A percentile compares a stretch with the other conserved stretches of the same genome.
These are phyloP conservation scores for Conringia planisiliqua DNA, from an alignment of 345 rosid species.

Conservation along the genomic window DNA sequence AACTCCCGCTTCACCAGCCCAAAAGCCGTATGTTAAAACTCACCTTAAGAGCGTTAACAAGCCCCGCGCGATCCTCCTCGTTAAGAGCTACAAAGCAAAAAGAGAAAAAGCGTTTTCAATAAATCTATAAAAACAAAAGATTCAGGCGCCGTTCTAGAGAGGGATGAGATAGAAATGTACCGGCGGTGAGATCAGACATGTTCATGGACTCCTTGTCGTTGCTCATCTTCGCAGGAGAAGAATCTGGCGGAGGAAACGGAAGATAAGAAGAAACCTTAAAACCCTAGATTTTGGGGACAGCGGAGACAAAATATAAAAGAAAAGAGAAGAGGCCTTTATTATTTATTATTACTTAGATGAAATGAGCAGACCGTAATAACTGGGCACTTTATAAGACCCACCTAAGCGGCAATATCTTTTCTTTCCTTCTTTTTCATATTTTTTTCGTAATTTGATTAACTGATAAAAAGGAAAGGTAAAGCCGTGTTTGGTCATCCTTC, in stretches of 20 bases:
- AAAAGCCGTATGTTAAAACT: not conserved
- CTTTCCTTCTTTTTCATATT: not conserved
- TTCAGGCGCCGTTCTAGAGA: not conserved
- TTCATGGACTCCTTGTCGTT: slow-evolving; percentile 55
- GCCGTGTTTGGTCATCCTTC: not conserved
- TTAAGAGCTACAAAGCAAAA: slow-evolving; percentile 50
- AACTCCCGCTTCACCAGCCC: not conserved
- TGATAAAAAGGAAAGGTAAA: not conserved
- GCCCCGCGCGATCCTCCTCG: slow-evolving; percentile 69
- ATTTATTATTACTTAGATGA: not conserved
- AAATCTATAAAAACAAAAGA: not conserved
- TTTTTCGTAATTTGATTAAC: not conserved
- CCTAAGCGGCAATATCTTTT: not conserved
- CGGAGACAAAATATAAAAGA: not conserved
- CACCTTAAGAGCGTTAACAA: slow-evolving; percentile 79
- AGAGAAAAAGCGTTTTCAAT: not conserved
- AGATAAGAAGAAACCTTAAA: slow-evolving; percentile 32
- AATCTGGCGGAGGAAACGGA: slow-evolving; percentile 9
- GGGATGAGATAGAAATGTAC: slow-evolving; percentile 27
- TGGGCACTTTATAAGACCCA: slow-evolving; percentile 6
- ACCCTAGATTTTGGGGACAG: slow-evolving; percentile 50
- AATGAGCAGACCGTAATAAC: slow-evolving; percentile 19
- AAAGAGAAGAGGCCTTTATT: not conserved
- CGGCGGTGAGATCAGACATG: slow-evolving; percentile 70
- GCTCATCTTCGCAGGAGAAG: slow-evolving; percentile 50